Percentiles rank a stretch among this genome's conserved stretches.
phyloP scores from a whole-genome alignment of 78 protist genomes.

The Dictyostelium firmibasis region DNA sequence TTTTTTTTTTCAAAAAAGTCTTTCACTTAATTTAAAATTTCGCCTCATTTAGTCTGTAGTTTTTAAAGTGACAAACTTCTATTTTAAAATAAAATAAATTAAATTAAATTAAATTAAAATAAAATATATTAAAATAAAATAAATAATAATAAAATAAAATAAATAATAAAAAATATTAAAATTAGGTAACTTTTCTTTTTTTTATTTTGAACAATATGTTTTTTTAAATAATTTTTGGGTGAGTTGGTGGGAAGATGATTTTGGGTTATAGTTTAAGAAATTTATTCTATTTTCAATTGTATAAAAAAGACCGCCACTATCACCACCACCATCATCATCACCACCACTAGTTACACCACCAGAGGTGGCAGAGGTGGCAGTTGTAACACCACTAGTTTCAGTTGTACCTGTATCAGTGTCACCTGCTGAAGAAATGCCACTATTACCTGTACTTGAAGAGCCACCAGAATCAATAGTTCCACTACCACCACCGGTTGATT shows the following conservation, averaged over 20 bases:
- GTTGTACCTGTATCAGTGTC: not conserved
- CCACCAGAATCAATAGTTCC: not conserved
- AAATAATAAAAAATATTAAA: too few species aligned
- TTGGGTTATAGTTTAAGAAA: not conserved
- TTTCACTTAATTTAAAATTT: too few species aligned
- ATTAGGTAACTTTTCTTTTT: too few species aligned
- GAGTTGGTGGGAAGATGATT: not conserved
- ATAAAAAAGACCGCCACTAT: too few species aligned
- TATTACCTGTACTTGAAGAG: not conserved
- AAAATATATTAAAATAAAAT: too few species aligned
- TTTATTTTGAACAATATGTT: not conserved
- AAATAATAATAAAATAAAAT: too few species aligned
- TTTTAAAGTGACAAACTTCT: too few species aligned
- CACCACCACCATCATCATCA: not conserved
- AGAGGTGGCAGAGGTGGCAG: not conserved
- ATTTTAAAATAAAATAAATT: too few species aligned
- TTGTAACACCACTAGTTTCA: not conserved
- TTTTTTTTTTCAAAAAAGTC: too few species aligned
- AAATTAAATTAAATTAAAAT: too few species aligned
- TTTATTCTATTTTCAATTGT: not conserved
- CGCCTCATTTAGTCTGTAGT: too few species aligned
- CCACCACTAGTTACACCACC: not conserved
- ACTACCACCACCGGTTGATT: not conserved
- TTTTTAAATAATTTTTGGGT: not conserved
- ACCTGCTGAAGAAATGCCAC: not conserved